phyloP scores from a whole-genome alignment of 139 green algal genomes.

The Yamagishiella unicocca region DNA sequence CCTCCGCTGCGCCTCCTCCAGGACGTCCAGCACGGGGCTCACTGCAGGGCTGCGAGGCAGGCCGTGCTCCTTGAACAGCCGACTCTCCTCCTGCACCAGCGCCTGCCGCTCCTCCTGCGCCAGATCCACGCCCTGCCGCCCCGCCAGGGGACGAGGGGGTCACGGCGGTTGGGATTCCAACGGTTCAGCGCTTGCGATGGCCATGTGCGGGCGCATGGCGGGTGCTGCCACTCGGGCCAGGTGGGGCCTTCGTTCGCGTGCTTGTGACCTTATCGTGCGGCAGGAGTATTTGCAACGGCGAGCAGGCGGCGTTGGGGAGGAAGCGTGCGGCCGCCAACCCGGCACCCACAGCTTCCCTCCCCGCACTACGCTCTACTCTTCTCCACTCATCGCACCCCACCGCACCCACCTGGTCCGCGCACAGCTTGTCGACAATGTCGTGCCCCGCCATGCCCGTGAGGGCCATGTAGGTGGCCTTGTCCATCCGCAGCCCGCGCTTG shows the following conservation, averaged over 20 bases:
- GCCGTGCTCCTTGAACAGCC: slow-evolving; percentile 29
- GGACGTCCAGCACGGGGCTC: slow-evolving; percentile 22
- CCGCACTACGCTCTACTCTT: too few species aligned
- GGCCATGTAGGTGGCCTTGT: slow-evolving; percentile 42
- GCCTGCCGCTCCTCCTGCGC: slow-evolving; percentile 8
- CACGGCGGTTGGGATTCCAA: too few species aligned
- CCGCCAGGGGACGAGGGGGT: too few species aligned
- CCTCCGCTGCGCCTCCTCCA: slow-evolving; percentile 31
- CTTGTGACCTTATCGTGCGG: too few species aligned
- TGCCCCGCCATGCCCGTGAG: slow-evolving; percentile 28
- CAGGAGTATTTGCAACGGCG: too few species aligned
- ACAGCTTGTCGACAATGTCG: slow-evolving; percentile 42
- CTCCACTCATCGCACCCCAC: not conserved
- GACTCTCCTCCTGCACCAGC: slow-evolving; percentile 37
- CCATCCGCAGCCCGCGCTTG: slow-evolving; percentile 14
- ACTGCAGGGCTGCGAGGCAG: slow-evolving; percentile 25
- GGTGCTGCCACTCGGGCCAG: too few species aligned
- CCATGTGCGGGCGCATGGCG: too few species aligned
- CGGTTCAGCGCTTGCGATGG: too few species aligned
- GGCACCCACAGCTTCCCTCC: too few species aligned
- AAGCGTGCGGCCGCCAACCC: too few species aligned
- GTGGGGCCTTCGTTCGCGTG: too few species aligned
- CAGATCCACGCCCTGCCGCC: slow-evolving; percentile 27
- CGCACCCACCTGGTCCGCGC: slow-evolving; percentile 1
- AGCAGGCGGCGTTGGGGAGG: too few species aligned